These are phyloP conservation scores for Andrographis paniculata DNA, from an alignment of 305 asterid genomes.

Conservation along the genomic window DNA sequence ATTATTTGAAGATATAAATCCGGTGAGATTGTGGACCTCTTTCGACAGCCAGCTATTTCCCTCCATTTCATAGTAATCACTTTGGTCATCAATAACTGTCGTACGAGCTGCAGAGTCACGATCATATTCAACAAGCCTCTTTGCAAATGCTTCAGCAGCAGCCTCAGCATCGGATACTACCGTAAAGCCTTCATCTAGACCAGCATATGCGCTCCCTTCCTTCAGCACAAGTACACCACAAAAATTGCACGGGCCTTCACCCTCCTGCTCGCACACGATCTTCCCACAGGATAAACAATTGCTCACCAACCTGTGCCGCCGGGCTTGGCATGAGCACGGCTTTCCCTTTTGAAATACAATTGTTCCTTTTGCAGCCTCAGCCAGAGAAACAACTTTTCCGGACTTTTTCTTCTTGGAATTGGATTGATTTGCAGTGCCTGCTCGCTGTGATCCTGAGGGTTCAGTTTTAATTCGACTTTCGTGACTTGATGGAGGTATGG, in stretches of 20 bases:
- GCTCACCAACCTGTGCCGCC: constrained; percentile 73
- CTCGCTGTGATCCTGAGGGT: constrained; percentile 29
- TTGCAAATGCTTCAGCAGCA: constrained; percentile 84
- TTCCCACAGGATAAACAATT: constrained; percentile 94
- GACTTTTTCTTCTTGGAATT: constrained; percentile 72
- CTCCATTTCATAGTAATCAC: constrained; percentile 91
- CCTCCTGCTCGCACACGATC: constrained; percentile 97
- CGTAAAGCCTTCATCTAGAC: constrained; percentile 51
- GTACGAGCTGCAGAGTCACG: constrained; percentile 98
- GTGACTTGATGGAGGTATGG: constrained; percentile 29
- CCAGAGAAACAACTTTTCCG: constrained; percentile 75
- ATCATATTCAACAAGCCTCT: constrained; percentile 95
- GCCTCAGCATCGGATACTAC: constrained; percentile 62
- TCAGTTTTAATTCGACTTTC: constrained; percentile 27
- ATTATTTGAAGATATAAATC: constrained; percentile 1
- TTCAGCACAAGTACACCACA: constrained; percentile 89
- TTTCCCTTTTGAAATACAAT: constrained; percentile 86
- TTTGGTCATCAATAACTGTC: constrained; percentile 91
- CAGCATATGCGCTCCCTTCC: constrained; percentile 91
- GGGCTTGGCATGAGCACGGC: constrained; percentile 96
- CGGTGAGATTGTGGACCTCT: constrained; percentile 69
- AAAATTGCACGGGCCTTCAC: constrained; percentile 90
- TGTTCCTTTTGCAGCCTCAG: constrained; percentile 94
- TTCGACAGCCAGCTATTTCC: constrained; percentile 77
- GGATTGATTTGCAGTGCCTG: constrained; percentile 26